phyloP scores from a whole-genome alignment of 192 early-diverging fungal genomes.

The Chytriomyces hyalinus region DNA sequence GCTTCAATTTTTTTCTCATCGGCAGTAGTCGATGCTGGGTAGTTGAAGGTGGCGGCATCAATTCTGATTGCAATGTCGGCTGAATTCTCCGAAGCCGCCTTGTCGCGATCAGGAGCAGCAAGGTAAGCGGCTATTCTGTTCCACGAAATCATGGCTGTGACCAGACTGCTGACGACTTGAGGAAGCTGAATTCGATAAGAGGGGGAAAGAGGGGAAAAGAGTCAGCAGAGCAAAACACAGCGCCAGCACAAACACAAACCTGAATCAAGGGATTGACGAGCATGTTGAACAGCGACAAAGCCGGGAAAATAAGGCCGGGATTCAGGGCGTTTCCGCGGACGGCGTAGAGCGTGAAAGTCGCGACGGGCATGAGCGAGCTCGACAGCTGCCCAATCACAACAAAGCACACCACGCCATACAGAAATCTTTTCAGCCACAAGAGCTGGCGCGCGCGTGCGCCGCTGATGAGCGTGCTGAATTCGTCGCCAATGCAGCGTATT shows the following conservation, averaged over 20 bases:
- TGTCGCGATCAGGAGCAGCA: slow-evolving; percentile 56
- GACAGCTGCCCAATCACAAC: slow-evolving; percentile 41
- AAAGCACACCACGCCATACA: slow-evolving; percentile 30
- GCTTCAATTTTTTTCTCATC: slow-evolving; percentile 40
- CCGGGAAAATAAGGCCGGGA: slow-evolving; percentile 42
- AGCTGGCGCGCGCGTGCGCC: slow-evolving; percentile 24
- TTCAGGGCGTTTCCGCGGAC: slow-evolving; percentile 4
- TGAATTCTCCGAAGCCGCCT: neutral
- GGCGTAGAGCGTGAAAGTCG: slow-evolving; percentile 35
- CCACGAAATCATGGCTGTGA: slow-evolving; percentile 20
- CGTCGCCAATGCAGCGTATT: neutral
- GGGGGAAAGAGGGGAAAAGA: too few relatives aligned
- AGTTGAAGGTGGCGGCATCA: slow-evolving; percentile 59
- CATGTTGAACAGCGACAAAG: slow-evolving; percentile 39
- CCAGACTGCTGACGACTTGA: neutral
- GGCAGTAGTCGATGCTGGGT: slow-evolving; percentile 33
- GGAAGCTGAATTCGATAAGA: neutral
- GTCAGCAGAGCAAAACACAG: too few relatives aligned
- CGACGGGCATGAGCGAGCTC: slow-evolving; percentile 16
- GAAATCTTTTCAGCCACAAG: slow-evolving; percentile 4
- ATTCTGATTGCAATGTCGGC: slow-evolving; percentile 52
- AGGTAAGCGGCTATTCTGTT: slow-evolving; percentile 56
- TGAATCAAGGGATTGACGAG: slow-evolving; percentile 42
- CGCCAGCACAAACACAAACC: neutral
- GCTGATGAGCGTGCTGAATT: slow-evolving; percentile 22